These are phyloP conservation scores for Elsinoe perseae DNA, from an alignment of 2,329 filamentous ascomycete species.

Conservation along the genomic window DNA sequence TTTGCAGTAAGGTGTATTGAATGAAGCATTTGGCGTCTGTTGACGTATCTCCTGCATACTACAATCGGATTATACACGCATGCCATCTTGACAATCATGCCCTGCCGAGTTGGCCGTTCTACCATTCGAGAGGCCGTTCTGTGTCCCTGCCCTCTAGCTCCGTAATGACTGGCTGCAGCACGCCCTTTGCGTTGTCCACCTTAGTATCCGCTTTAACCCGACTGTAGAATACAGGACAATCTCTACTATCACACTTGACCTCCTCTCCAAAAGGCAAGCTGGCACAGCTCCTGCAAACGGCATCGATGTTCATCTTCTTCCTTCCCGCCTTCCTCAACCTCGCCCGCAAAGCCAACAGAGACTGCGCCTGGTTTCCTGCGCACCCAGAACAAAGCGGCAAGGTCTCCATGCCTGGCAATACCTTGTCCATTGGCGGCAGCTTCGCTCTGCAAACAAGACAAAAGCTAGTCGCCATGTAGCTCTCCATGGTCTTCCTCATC, in stretches of 20 bases:
- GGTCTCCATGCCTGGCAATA: slow-evolving; percentile 22
- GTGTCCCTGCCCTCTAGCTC: slow-evolving; percentile 32
- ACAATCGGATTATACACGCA: no score
- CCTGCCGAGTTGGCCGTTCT: no score
- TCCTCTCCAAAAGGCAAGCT: slow-evolving; percentile 64
- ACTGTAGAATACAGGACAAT: slow-evolving; percentile 88
- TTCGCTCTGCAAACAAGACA: slow-evolving; percentile 69
- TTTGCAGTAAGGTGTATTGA: no score
- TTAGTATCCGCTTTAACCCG: slow-evolving; percentile 55
- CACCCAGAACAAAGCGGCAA: slow-evolving; percentile 54
- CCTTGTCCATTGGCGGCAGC: slow-evolving; percentile 36
- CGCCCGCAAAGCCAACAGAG: slow-evolving; percentile 56
- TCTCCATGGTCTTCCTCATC: slow-evolving; percentile 71
- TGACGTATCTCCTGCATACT: no score
- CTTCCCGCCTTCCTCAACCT: slow-evolving; percentile 57
- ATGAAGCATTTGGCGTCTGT: no score
- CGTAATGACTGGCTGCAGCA: slow-evolving; percentile 37
- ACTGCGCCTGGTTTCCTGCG: slow-evolving; percentile 45
- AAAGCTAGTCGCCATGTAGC: slow-evolving; percentile 74
- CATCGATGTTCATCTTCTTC: slow-evolving; percentile 55
- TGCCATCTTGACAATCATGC: no score
- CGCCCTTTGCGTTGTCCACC: slow-evolving; percentile 32
- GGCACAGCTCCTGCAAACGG: slow-evolving; percentile 73
- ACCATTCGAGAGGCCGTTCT: slow-evolving; percentile 15
- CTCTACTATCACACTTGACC: slow-evolving; percentile 80